Conservation (phyloP, 768 basidiomycete genomes). For the Rickenella mellea region DNA sequence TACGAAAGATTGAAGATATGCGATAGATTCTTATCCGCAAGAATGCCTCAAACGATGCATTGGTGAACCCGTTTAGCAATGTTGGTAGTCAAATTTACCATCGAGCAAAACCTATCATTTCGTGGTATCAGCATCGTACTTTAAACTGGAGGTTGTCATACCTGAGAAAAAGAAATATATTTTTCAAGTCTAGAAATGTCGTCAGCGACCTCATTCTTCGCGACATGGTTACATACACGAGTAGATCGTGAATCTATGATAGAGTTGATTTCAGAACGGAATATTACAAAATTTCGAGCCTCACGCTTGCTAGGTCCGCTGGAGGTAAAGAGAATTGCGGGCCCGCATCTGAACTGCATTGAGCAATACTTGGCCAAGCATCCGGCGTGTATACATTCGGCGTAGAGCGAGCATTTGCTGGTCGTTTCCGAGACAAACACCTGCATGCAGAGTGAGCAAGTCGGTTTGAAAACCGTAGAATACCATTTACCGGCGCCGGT, state of each 20-base stretch:
- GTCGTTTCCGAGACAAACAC: too few species aligned
- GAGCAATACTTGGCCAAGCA: constrained; percentile 31
- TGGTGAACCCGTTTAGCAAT: too few species aligned
- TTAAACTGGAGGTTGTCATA: too few species aligned
- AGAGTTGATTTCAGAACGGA: constrained; percentile 35
- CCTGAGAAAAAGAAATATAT: constrained; percentile 32
- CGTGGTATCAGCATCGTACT: too few species aligned
- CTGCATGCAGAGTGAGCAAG: constrained; percentile 37
- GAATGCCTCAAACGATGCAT: constrained; percentile 27
- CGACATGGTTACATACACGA: constrained; percentile 5
- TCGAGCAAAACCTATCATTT: too few species aligned
- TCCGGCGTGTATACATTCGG: constrained; percentile 39
- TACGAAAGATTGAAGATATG: constrained; percentile 24
- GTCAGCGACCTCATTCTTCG: too few species aligned
- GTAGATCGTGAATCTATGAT: constrained; percentile 1
- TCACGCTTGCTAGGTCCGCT: constrained; percentile 1
- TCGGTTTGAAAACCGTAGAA: background rate
- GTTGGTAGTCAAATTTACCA: too few species aligned
- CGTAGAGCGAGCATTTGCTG: constrained; percentile 23
- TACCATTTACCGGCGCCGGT: constrained; percentile 36
- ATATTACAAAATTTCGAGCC: constrained; percentile 42
- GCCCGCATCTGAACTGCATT: too few species aligned
- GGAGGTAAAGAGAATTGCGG: constrained; percentile 3
- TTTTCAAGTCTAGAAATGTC: constrained; percentile 35
- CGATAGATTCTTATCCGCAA: constrained; percentile 36